phyloP scores from a whole-genome alignment of 2,329 filamentous ascomycete genomes.

The Colletotrichum sp. region DNA sequence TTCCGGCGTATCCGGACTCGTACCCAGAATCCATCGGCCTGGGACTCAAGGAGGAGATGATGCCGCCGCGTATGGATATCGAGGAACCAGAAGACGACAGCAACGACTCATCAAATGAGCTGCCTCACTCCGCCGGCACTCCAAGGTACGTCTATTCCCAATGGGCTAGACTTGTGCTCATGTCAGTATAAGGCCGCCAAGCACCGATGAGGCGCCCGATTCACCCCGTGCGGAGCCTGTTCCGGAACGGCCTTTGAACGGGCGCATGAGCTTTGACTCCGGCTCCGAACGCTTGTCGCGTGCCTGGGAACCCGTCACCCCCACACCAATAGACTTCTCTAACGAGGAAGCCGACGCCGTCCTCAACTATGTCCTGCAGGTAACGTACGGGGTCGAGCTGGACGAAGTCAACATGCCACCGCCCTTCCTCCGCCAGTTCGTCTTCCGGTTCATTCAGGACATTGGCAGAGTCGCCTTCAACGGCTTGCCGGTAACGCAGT shows the following conservation, averaged over 20 bases:
- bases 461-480: slow-evolving; percentile 33
- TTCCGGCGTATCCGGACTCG: slow-evolving; percentile 14
- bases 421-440: slow-evolving; percentile 32
- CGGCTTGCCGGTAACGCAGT: slow-evolving; percentile 25
- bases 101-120: not conserved
- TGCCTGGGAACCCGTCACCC: slow-evolving; percentile 22
- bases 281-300: slow-evolving; percentile 18
- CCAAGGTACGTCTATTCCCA: not conserved
- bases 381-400: slow-evolving; percentile 42
- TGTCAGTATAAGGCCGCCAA: not conserved
- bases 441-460: slow-evolving; percentile 36
- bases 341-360: slow-evolving; percentile 38
- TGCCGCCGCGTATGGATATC: slow-evolving; percentile 27
- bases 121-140: slow-evolving; percentile 3
- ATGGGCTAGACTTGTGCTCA: not conserved
- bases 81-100: not conserved
- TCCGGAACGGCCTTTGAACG: slow-evolving; percentile 2
- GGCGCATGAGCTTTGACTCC: slow-evolving; percentile 20
- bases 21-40: not conserved
- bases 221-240: not conserved
- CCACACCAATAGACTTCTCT: slow-evolving; percentile 33
- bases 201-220: not conserved
- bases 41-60: slow-evolving; percentile 34
- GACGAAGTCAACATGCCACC: slow-evolving; percentile 33
- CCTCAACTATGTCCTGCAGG: slow-evolving; percentile 39